Conservation (phyloP, 768 basidiomycete genomes). For the Panaeolus papilionaceus region DNA sequence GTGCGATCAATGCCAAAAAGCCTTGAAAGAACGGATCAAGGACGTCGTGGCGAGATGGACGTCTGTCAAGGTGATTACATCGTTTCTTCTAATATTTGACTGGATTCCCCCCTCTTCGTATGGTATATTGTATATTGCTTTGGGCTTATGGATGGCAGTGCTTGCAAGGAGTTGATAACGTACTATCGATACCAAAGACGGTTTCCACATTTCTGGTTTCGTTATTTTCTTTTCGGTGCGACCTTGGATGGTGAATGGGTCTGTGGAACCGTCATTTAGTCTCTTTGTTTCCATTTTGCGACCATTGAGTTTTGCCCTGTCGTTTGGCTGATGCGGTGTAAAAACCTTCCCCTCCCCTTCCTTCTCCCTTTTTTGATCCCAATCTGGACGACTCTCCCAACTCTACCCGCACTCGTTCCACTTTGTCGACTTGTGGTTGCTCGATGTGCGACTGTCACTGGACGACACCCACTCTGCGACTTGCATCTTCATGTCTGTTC, state of each 20-base stretch:
- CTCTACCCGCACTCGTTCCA: neutral
- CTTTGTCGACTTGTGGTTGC: too few species aligned
- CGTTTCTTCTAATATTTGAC: neutral
- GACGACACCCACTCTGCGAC: too few species aligned
- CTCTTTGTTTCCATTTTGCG: neutral
- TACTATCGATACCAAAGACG: neutral
- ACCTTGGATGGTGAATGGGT: neutral
- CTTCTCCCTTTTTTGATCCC: neutral
- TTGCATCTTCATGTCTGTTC: too few species aligned
- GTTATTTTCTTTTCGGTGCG: neutral
- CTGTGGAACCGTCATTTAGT: neutral
- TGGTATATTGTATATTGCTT: neutral
- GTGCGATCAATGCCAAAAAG: constrained; percentile 17
- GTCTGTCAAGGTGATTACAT: constrained; percentile 15
- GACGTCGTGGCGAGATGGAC: constrained; percentile 22
- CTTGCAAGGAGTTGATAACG: neutral
- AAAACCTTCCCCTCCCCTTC: neutral
- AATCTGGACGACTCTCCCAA: neutral
- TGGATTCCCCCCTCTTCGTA: neutral
- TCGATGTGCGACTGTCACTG: too few species aligned
- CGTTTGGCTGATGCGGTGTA: constrained; percentile 7
- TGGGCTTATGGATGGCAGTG: too few species aligned
- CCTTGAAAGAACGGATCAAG: constrained; percentile 16
- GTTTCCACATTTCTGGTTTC: neutral
- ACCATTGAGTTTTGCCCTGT: neutral